Evolutionary conservation across 805 yeast species (phyloP), one percentile per base, ranked within the genome.

Genomic region (Torulaspora indica): DNA sequence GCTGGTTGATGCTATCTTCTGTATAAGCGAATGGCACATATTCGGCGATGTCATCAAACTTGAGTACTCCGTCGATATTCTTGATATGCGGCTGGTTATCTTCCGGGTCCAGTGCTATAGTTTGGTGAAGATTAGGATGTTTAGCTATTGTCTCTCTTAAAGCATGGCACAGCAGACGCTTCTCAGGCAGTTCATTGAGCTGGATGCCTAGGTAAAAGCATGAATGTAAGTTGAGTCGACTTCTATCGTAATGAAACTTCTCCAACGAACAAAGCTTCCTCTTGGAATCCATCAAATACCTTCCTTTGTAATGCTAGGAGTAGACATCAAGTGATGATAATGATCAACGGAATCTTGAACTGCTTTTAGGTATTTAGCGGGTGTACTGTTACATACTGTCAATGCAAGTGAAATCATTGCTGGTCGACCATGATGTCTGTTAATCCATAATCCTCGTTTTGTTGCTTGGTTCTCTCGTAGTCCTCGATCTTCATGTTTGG

Each of bases 401-500:
- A 23, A 4, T 38, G 18, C 42, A 23, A 31, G 3, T 14, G 24
- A 14, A 5, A 8, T 14, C 14, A 43, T 33, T 41, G 29, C 28
- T 45, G 35, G 29, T 58, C 57, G 35, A 68, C 71, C 38, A 59
- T 60, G 61, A 72, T 72, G 46, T 69, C 72, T 38, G 66, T 73
- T 60, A 93, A 72, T 17, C 99, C 99, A 52, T 93, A 75, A 34
- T 84, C 91, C 61, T 93, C 98, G 63, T 93, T 89, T 67, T 90
- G 95, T 58, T 87, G 84, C 32, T 73, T 71, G 2, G 95, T 82
- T 73, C 99, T 85, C 54, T 88, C 95, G 55, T 79, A 87, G 46
- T 93, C 96, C 68, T 85, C 96, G 48, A 85, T 78, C 33, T 65
- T 74, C 98, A 93, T 93, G 63, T 91, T 87, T 53, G 99, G 99